Evolutionary conservation across 2,329 filamentous ascomycete genomes (phyloP).

Genomic region (Sclerotinia minor): DNA sequence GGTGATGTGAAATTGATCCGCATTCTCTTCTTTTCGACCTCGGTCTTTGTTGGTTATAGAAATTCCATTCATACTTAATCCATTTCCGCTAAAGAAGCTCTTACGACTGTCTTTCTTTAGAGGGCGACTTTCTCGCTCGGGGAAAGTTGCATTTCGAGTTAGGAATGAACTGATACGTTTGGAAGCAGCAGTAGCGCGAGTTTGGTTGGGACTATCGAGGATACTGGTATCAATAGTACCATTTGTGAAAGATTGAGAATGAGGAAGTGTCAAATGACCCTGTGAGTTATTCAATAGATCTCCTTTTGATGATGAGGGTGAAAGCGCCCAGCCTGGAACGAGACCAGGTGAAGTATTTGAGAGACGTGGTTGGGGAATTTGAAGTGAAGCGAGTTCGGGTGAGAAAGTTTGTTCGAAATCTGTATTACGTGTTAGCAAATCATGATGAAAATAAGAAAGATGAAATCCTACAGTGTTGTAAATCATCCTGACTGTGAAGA

Average conservation of each 20-base stretch:
- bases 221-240: slow-evolving; percentile 34
- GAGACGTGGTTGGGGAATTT: slow-evolving; percentile 50
- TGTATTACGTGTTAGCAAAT: slow-evolving; percentile 40
- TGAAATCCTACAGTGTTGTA: slow-evolving; percentile 59
- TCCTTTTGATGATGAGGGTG: slow-evolving; percentile 22
- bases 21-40: slow-evolving; percentile 13
- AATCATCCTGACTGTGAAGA: slow-evolving; percentile 59
- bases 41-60: slow-evolving; percentile 20
- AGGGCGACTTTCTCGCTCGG: slow-evolving; percentile 7
- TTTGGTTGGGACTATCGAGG: slow-evolving; percentile 31
- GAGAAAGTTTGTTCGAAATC: slow-evolving; percentile 65
- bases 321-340: slow-evolving; percentile 43
- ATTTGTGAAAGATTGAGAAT: slow-evolving; percentile 34
- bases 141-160: slow-evolving; percentile 5
- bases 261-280: slow-evolving; percentile 24
- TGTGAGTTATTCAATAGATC: slow-evolving; percentile 29
- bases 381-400: slow-evolving; percentile 64
- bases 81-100: slow-evolving; percentile 26
- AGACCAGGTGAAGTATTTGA: slow-evolving; percentile 43
- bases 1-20: not conserved
- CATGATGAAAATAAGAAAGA: not conserved
- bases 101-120: slow-evolving; percentile 19
- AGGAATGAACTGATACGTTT: slow-evolving; percentile 23
- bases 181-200: slow-evolving; percentile 23
- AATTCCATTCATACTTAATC: slow-evolving; percentile 24